Evolutionary conservation across 495 filamentous ascomycete genomes (phyloP), one percentile per base, ranked within the genome.

Genomic region (Staphylotrichum tortipilum): DNA sequence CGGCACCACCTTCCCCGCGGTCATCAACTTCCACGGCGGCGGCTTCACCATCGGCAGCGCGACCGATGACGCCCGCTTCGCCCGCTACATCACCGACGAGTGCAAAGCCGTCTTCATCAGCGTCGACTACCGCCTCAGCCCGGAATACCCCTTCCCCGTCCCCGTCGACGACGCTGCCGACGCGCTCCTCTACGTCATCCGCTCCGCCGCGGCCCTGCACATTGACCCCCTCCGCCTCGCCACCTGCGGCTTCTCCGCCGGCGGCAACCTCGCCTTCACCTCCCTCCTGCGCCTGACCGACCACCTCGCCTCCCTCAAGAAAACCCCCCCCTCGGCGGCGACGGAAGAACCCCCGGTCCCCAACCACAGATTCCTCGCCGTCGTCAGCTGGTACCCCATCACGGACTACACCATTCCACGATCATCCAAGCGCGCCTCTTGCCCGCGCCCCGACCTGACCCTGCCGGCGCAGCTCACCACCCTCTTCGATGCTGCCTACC

Each of bases 401-500:
- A 80, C 85, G 15, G 91, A 95, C 64, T 94, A 89, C 64, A 85
- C 88, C 2, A 69, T 80, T 12, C 79, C 82, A 1, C 82, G 91
- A 5, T 81, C 78, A 3, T 77, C 84, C 43, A 84, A 87, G n/a
- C 81, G 88, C 10, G 73, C 74, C 1, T 51, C 76, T 69, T 65
- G 77, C 45, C 50, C 76, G 23, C 78, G 81, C 31, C 83, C 83
- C 1, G 79, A 89, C 38, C 85, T 86, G 53, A 82, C 84, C 8
- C 74, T 94, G 2, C 83, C 88, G 3, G 65, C 76, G 4, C 72
- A 83, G 40, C 80, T 95, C 60, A 91, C 87, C 4, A 74, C 79
- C 37, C 80, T 96, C n/a, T 95, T 95, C 56, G 90, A 96, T 55
- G 81, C 83, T 29, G 78, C 83, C 3, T 95, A 95, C 65, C 73